These are phyloP conservation scores for Gymnopilus dilepis DNA, from an alignment of 768 basidiomycete species.

Conservation along the genomic window DNA sequence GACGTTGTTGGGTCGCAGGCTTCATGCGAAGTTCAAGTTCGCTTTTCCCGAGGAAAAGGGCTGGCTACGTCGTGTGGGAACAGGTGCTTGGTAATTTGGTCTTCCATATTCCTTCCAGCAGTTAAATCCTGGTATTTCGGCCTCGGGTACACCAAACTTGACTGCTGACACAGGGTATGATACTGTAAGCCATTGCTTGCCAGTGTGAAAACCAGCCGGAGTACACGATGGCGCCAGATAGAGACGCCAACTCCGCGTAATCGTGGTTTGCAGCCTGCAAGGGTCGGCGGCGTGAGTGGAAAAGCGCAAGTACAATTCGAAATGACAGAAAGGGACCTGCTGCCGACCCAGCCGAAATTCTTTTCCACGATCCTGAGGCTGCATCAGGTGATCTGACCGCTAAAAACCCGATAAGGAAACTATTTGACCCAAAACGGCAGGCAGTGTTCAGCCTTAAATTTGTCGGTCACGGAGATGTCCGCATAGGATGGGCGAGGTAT, in stretches of 20 bases:
- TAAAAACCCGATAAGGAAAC: background rate
- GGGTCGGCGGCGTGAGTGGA: no score
- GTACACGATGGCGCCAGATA: background rate
- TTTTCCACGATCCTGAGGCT: no score
- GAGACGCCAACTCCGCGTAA: background rate
- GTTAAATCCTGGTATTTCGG: slow-evolving; percentile 7
- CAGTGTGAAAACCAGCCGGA: background rate
- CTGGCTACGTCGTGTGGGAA: background rate
- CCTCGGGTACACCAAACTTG: slow-evolving; percentile 3
- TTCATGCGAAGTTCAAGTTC: background rate
- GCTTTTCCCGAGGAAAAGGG: background rate
- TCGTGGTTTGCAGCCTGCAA: background rate
- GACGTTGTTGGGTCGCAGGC: slow-evolving; percentile 1
- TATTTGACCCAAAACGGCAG: background rate
- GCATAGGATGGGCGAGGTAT: no score
- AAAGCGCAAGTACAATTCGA: no score
- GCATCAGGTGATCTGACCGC: background rate
- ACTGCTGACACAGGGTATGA: slow-evolving; percentile 4
- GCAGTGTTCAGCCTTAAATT: background rate
- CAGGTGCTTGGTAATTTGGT: background rate
- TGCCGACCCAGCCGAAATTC: no score
- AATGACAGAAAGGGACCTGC: no score
- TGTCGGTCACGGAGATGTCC: no score
- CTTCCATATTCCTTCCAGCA: background rate
- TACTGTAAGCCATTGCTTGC: no score